phyloP scores from a whole-genome alignment of 2,329 filamentous ascomycete genomes.

The Ophiostoma novo-ulmi region DNA sequence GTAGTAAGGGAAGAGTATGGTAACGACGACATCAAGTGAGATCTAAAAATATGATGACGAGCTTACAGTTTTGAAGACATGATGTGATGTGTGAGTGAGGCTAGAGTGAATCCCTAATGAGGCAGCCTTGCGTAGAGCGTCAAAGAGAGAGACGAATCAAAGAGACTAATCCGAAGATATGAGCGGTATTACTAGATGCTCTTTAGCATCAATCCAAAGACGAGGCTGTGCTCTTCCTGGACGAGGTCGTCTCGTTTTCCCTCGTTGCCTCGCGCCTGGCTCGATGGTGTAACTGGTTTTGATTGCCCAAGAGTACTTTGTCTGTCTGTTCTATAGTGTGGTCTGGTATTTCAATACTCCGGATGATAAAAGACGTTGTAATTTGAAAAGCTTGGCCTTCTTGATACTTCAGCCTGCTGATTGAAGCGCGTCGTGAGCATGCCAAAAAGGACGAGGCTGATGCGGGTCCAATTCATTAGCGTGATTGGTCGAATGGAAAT shows the following conservation, averaged over 20 bases:
- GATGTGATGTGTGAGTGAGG: not conserved
- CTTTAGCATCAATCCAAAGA: not conserved
- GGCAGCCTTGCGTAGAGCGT: not conserved
- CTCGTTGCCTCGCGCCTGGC: not conserved
- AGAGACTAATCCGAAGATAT: not conserved
- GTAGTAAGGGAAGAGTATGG: not conserved
- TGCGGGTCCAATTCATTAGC: not conserved
- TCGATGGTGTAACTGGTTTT: not conserved
- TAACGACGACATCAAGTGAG: not conserved
- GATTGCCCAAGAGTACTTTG: too few relatives aligned
- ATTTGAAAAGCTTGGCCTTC: not conserved
- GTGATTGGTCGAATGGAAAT: not conserved
- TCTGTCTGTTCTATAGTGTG: not conserved
- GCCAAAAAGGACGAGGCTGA: conserved; percentile 13
- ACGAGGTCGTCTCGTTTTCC: not conserved
- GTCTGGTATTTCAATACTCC: not conserved
- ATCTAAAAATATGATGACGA: not conserved
- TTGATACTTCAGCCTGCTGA: not conserved
- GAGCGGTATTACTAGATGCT: not conserved
- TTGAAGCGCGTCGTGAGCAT: not conserved
- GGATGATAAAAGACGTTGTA: not conserved
- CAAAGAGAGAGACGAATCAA: not conserved
- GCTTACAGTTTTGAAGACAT: conserved; percentile 17
- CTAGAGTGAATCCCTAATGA: not conserved
- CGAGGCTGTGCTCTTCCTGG: not conserved